Evolutionary conservation across 441 rosid species (phyloP).

Genomic region (Brassica hybrid): DNA sequence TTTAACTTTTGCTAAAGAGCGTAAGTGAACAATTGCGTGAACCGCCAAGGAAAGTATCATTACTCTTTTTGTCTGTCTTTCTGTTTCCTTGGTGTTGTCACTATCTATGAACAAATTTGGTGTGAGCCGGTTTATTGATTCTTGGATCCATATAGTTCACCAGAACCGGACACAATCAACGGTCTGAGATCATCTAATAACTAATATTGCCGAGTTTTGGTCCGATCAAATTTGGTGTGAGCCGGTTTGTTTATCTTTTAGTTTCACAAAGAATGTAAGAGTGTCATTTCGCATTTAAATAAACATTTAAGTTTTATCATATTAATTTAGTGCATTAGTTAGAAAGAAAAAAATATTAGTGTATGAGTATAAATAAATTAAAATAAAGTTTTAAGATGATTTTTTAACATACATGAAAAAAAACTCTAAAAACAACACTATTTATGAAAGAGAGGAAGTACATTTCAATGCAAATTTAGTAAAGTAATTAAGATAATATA

Average conservation of each 20-base stretch:
- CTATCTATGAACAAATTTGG: constrained; percentile 17
- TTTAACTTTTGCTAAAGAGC: constrained; percentile 23
- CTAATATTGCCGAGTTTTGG: too few species aligned
- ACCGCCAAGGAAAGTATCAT: constrained; percentile 28
- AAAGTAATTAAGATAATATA: not conserved
- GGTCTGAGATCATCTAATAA: constrained; percentile 25
- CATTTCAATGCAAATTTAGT: not conserved
- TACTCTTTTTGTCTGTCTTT: constrained; percentile 40
- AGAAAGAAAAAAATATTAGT: too few species aligned
- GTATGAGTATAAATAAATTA: too few species aligned
- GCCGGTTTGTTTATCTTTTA: too few species aligned
- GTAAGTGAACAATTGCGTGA: constrained; percentile 37
- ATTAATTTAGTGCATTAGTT: too few species aligned
- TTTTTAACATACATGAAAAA: too few species aligned
- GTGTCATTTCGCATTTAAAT: too few species aligned
- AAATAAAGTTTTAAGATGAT: too few species aligned
- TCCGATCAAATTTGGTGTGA: too few species aligned
- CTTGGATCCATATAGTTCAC: not conserved
- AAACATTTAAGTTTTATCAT: not conserved
- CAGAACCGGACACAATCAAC: constrained; percentile 7
- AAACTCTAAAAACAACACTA: too few species aligned
- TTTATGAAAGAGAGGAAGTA: too few species aligned
- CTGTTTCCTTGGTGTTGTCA: constrained; percentile 37
- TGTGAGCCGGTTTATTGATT: constrained; percentile 29
- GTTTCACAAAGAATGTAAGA: too few species aligned